Evolutionary conservation across 352 stramenopile species (phyloP), one percentile per base, ranked within the genome.

Genomic region (Globisporangium nagaii): DNA sequence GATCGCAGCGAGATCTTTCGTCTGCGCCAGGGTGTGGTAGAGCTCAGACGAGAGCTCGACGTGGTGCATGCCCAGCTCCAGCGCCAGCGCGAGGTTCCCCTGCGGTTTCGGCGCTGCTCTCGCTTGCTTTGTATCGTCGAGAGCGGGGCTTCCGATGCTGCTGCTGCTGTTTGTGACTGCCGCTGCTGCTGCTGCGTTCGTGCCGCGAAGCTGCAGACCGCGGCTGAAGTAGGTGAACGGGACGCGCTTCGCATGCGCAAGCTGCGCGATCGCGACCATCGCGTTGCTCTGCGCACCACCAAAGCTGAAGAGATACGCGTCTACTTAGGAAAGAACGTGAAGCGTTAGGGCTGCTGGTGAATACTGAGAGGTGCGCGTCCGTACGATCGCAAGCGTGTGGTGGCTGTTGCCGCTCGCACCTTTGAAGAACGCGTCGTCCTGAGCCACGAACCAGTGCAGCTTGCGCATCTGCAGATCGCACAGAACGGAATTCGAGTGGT

Each of bases 161-260:
- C 15, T 32, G 10, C 11, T 12, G 4, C 7, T 43, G 2, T 10
- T 28, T 2, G 52, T 25, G n/a, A 5, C 5, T 0, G 11, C 2
- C 9, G n/a, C 11, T 17, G 20, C 9, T 20, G 9, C 13, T 42
- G 43, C 43, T 25, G 27, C 3, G 24, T 11, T 15, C 12, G 27
- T 27, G 6, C 10, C 17, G 22, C 19, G 55, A 19, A 61, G 17
- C 11, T 69, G 46, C 20, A 89, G 32, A 6, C 57, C 55, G 24
- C 80, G 75, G 60, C 73, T 88, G 39, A 93, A 92, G 52, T 95
- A 95, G n/a, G 79, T 90, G 65, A 95, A 95, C 13, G 84, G 82
- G 22, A 89, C 70, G 35, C 42, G 45, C 63, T 80, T 82, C n/a
- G 62, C 62, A 42, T 86, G 65, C n/a, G 84, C 80, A 31, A 95